Evolutionary conservation across 2,329 filamentous ascomycete genomes (phyloP).

Genomic region (Trichoderma harzianum): DNA sequence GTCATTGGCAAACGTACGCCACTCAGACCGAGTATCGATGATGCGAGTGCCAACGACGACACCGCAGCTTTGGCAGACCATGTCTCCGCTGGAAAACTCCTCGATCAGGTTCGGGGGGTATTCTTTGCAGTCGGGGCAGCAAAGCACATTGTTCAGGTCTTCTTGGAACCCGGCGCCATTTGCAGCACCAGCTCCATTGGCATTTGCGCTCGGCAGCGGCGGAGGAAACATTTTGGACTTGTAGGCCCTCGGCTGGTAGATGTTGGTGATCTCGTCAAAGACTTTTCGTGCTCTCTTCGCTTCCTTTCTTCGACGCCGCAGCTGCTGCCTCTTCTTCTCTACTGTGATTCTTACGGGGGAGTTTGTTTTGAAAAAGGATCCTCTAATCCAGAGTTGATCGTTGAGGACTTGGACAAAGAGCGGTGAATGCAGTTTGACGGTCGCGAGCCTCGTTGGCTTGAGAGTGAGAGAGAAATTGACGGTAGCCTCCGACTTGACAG

Average conservation of each 20-base stretch:
- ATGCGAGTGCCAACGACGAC: conserved; percentile 86
- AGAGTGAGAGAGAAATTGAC: background rate
- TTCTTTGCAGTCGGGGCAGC: conserved; percentile 89
- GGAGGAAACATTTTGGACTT: conserved; percentile 46
- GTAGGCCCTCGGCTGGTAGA: conserved; percentile 42
- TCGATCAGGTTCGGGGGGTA: conserved; percentile 89
- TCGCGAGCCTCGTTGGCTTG: conserved; percentile 20
- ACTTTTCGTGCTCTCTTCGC: conserved; percentile 36
- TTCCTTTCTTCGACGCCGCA: conserved; percentile 34
- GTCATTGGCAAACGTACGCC: conserved; percentile 98
- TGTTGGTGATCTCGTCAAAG: conserved; percentile 41
- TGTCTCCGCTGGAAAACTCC: conserved; percentile 87
- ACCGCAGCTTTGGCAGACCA: conserved; percentile 89
- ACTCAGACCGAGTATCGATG: conserved; percentile 94
- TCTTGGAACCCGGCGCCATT: conserved; percentile 58
- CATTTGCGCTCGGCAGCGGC: conserved; percentile 20
- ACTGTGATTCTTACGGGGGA: conserved; percentile 26
- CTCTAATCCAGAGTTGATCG: conserved; percentile 38
- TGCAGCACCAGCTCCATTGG: conserved; percentile 20
- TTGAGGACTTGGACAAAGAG: conserved; percentile 60
- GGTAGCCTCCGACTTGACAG: background rate
- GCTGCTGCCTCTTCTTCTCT: conserved; percentile 33
- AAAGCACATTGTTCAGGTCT: conserved; percentile 80
- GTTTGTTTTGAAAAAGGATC: conserved; percentile 21
- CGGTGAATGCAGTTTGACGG: conserved; percentile 69